A percentile compares a stretch with the other conserved stretches of the same genome.
Evolutionary conservation across 208 protist genomes (phyloP).

Genomic region (Leishmania turanica): DNA sequence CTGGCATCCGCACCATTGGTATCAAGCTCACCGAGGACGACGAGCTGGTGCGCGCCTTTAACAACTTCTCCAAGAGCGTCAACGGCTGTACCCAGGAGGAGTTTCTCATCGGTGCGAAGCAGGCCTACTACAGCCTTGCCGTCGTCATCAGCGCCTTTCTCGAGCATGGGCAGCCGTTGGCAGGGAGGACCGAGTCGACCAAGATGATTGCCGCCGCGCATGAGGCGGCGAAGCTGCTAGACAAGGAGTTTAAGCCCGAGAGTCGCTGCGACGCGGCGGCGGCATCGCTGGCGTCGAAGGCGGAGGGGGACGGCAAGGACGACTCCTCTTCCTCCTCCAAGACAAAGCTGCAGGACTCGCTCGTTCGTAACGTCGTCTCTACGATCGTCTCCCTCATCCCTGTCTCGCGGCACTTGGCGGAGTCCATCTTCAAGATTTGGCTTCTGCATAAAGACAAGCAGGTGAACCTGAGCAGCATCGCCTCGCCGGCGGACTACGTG

Average conservation of each 20-base stretch:
- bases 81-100: conserved; percentile 59
- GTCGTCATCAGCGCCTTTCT: conserved; percentile 41
- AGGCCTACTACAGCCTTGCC: conserved; percentile 69
- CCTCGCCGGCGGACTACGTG: conserved; percentile 63
- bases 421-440: conserved; percentile 73
- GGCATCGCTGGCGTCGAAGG: background rate
- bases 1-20: conserved; percentile 29
- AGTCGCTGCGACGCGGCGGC: background rate
- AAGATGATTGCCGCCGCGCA: conserved; percentile 27
- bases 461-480: conserved; percentile 63
- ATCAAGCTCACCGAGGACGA: conserved; percentile 40
- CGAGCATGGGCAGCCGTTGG: conserved; percentile 21
- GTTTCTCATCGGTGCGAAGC: conserved; percentile 64
- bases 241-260: conserved; percentile 24
- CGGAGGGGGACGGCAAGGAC: background rate
- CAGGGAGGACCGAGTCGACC: conserved; percentile 23
- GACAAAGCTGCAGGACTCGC: conserved; percentile 27
- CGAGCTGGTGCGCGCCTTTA: conserved; percentile 49
- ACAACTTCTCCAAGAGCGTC: conserved; percentile 44
- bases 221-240: conserved; percentile 33
- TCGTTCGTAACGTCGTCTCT: conserved; percentile 27
- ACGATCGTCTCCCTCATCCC: conserved; percentile 49
- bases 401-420: conserved; percentile 52
- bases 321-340: conserved; percentile 1
- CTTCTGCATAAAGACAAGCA: conserved; percentile 50